Evolutionary conservation across 495 filamentous ascomycete species (phyloP).

Genomic region (Amphirosellinia nigrospora): DNA sequence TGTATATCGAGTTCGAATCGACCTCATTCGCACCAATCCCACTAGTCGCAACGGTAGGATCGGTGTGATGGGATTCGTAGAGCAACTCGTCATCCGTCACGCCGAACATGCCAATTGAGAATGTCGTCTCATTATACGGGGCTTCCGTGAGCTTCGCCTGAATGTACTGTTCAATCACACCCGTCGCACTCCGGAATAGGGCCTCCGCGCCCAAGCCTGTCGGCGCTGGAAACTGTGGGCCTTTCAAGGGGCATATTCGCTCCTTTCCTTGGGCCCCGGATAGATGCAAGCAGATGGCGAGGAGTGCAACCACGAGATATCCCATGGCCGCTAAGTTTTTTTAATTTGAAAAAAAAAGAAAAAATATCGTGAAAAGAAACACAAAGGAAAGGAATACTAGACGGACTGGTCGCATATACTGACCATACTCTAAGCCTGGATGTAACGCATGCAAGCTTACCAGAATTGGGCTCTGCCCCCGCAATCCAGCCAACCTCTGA

Average conservation of each 20-base stretch:
- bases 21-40: conserved; percentile 44
- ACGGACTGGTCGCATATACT: neutral
- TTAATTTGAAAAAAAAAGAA: too few species aligned
- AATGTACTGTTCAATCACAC: neutral
- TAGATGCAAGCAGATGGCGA: neutral
- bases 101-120: conserved; percentile 62
- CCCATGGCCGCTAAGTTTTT: neutral
- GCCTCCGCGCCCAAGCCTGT: neutral
- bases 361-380: neutral
- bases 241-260: conserved; percentile 13
- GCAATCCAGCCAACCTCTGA: neutral
- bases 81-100: conserved; percentile 46
- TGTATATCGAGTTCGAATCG: conserved; percentile 52
- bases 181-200: conserved; percentile 2
- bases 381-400: neutral
- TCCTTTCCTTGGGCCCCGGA: conserved; percentile 1
- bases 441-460: conserved; percentile 4
- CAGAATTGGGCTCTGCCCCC: neutral
- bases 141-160: neutral
- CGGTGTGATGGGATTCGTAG: conserved; percentile 44
- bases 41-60: conserved; percentile 33
- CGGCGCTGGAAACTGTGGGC: conserved; percentile 11
- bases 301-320: neutral
- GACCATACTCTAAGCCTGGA: neutral
- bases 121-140: conserved; percentile 37